A percentile compares a stretch with the other conserved stretches of the same genome.
These are phyloP conservation scores for Fusarium irregulare DNA, from an alignment of 2,329 filamentous ascomycete species.

Conservation along the genomic window DNA sequence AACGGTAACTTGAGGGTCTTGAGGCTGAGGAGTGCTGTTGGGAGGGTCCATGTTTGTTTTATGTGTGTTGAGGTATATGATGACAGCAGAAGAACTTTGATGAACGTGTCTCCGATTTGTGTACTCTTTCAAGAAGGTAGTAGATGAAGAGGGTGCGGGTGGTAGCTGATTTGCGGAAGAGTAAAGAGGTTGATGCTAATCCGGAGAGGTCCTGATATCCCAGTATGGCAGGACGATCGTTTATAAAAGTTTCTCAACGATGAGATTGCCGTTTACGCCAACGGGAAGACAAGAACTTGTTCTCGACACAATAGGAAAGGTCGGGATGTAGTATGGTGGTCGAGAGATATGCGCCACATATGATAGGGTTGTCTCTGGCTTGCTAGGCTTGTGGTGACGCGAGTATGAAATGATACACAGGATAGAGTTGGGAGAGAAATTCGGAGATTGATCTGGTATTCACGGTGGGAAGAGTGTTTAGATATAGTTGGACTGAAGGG, in stretches of 20 bases:
- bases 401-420: slow-evolving; percentile 8
- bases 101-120: not conserved
- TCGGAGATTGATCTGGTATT: not conserved
- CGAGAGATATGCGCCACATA: slow-evolving; percentile 41
- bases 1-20: slow-evolving; percentile 18
- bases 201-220: not conserved
- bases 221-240: slow-evolving; percentile 10
- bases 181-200: slow-evolving; percentile 3
- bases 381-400: slow-evolving; percentile 8
- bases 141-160: not conserved
- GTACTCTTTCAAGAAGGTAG: not conserved
- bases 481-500: slow-evolving; percentile 28
- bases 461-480: slow-evolving; percentile 11
- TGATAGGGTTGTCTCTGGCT: slow-evolving; percentile 19
- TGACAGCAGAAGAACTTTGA: not conserved
- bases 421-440: slow-evolving; percentile 17
- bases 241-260: slow-evolving; percentile 31
- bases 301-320: slow-evolving; percentile 35
- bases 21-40: slow-evolving; percentile 29
- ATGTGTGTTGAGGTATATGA: not conserved
- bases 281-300: slow-evolving; percentile 28
- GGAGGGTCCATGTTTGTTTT: slow-evolving; percentile 31
- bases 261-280: slow-evolving; percentile 20
- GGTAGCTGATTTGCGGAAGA: not conserved
- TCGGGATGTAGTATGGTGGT: slow-evolving; percentile 14